Conservation (phyloP, 345 rosid genomes). For the Kernera saxatilis region DNA sequence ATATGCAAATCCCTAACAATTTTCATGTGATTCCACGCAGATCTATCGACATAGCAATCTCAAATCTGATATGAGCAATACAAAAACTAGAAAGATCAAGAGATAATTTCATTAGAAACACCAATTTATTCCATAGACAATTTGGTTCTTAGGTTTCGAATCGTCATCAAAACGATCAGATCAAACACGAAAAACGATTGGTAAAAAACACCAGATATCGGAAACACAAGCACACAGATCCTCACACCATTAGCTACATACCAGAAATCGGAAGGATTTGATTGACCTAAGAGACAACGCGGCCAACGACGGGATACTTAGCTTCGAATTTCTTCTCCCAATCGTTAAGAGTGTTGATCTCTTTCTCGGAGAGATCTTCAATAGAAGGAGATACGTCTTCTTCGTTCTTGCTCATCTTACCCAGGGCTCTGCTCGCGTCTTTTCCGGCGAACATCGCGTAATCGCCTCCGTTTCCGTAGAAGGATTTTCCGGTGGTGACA, state of each 20-base stretch:
- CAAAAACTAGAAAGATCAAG: background rate
- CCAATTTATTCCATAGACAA: slow-evolving; percentile 14
- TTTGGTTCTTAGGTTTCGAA: background rate
- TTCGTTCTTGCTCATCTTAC: slow-evolving; percentile 91
- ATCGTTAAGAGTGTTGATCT: slow-evolving; percentile 61
- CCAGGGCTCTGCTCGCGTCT: slow-evolving; percentile 83
- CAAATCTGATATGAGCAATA: background rate
- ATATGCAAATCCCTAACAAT: background rate
- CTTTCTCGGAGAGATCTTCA: slow-evolving; percentile 71
- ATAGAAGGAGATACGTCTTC: slow-evolving; percentile 62
- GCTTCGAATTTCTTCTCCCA: slow-evolving; percentile 91
- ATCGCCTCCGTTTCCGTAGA: slow-evolving; percentile 70
- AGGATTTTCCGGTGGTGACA: slow-evolving; percentile 68
- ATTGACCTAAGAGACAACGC: slow-evolving; percentile 37
- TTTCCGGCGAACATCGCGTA: slow-evolving; percentile 75
- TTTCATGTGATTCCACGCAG: background rate
- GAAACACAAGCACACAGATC: background rate
- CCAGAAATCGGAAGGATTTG: background rate
- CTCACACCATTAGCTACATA: background rate
- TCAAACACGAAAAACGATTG: background rate
- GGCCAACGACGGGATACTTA: slow-evolving; percentile 84
- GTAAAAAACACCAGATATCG: background rate
- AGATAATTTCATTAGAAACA: background rate
- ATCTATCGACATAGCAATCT: background rate
- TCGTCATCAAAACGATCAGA: slow-evolving; percentile 6